Evolutionary conservation across 2,329 filamentous ascomycete species (phyloP).

Genomic region (Colletotrichum nymphaeae): DNA sequence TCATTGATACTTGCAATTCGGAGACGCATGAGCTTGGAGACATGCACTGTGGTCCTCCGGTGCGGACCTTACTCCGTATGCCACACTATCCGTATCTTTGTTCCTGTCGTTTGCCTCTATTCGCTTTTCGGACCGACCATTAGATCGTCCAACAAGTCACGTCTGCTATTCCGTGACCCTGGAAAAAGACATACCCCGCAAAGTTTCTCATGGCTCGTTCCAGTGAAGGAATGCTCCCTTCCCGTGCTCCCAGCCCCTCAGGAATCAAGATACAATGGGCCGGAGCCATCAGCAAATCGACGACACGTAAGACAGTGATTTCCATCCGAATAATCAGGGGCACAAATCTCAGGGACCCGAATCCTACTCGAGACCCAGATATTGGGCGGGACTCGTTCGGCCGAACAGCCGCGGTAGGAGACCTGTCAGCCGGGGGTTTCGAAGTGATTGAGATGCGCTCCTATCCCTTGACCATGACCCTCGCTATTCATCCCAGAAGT

Average conservation of each 20-base stretch:
- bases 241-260: background rate
- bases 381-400: conserved; percentile 3
- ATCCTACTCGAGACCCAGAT: background rate
- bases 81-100: background rate
- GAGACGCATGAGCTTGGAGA: background rate
- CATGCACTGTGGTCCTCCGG: background rate
- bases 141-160: background rate
- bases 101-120: background rate
- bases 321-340: background rate
- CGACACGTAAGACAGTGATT: background rate
- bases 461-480: background rate
- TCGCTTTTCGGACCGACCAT: background rate
- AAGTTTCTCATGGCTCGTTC: background rate
- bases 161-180: background rate
- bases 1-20: background rate
- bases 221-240: background rate
- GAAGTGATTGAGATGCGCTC: conserved; percentile 16
- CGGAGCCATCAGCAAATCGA: background rate
- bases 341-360: background rate
- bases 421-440: conserved; percentile 8
- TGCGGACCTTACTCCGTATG: conserved; percentile 1
- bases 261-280: background rate
- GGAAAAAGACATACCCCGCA: background rate
- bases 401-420: background rate
- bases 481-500: background rate